Evolutionary conservation across 2,329 filamentous ascomycete genomes (phyloP), one percentile per base, ranked within the genome.

Genomic region (Calonectria henricotiae): DNA sequence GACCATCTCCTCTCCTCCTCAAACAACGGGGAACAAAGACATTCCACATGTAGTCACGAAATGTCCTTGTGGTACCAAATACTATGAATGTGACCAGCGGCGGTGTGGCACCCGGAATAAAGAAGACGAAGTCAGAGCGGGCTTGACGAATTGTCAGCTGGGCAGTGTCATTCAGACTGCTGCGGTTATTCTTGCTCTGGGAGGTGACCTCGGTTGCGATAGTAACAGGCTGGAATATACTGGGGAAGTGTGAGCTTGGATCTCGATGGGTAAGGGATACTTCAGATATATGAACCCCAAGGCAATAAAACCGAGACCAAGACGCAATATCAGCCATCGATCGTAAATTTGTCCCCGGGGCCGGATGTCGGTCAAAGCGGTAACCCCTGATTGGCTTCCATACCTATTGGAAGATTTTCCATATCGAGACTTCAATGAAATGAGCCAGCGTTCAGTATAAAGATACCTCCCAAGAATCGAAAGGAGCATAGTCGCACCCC

Each of bases 291-390:
- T 79, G 73, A 70, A 83, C 82, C 81, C 78, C 47, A 86, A 73
- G 12, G 84, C 79, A 3, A 83, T 66, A 67, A 86, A 86, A 2
- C 80, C 85, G 13, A 86, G 80, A 1, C 81, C 81, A 71, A 87
- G 87, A 11, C 85, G 83, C 7, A 83, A 77, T 6, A 87, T 73
- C 5, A 87, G 79, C 79, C 84, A 86, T 46, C 77, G 80, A 71
- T 87, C 84, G 71, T 86, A 87, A 11, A 86, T 85, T 30, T 78
- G 72, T 65, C 49, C 47, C 41, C 77, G 77, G 47, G 67, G 20
- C 27, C 23, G 60, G 60, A 64, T 12, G 9, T 35, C 27, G 8
- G 39, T 44, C 2, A 41, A 11, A 25, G 61, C 37, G 9, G 71
- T 64, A 37, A 17, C 55, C 4, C 25, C 27, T 3, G 62, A 66